A percentile compares a stretch with the other conserved stretches of the same genome.
These are phyloP conservation scores for Wallacemonas sp. DNA, from an alignment of 208 protist species.

Conservation along the genomic window DNA sequence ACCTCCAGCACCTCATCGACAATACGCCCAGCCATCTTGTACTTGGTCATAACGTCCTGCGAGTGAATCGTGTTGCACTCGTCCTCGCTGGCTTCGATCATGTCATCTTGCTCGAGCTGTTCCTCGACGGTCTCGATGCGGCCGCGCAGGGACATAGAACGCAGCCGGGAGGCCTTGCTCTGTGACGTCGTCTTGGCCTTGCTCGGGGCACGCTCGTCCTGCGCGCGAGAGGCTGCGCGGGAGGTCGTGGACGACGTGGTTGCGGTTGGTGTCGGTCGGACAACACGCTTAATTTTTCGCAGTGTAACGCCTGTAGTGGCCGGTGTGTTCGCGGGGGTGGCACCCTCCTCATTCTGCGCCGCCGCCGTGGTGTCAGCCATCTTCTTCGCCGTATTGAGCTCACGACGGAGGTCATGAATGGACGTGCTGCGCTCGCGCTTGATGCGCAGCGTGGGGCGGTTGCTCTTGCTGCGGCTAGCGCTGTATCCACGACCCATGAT, in stretches of 20 bases:
- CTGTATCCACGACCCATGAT: constrained; percentile 84
- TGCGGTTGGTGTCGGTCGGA: constrained; percentile 13
- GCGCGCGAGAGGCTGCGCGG: not conserved
- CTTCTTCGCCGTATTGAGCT: constrained; percentile 21
- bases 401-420: constrained; percentile 38
- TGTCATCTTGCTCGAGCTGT: constrained; percentile 45
- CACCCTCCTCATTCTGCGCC: not conserved
- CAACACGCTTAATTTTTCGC: constrained; percentile 26
- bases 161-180: not conserved
- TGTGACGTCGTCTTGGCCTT: not conserved
- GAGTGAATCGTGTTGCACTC: constrained; percentile 74
- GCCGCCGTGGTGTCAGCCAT: not conserved
- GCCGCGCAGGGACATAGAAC: constrained; percentile 44
- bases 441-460: constrained; percentile 64
- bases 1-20: constrained; percentile 91
- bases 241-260: constrained; percentile 13
- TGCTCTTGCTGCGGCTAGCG: constrained; percentile 73
- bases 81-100: constrained; percentile 66
- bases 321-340: not conserved
- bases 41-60: constrained; percentile 95
- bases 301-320: not conserved
- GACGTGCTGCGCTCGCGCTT: constrained; percentile 70
- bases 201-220: not conserved
- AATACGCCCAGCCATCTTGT: constrained; percentile 90
- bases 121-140: constrained; percentile 54